Evolutionary conservation across 164 flowering plant genomes (phyloP).

Genomic region (Piper longum): DNA sequence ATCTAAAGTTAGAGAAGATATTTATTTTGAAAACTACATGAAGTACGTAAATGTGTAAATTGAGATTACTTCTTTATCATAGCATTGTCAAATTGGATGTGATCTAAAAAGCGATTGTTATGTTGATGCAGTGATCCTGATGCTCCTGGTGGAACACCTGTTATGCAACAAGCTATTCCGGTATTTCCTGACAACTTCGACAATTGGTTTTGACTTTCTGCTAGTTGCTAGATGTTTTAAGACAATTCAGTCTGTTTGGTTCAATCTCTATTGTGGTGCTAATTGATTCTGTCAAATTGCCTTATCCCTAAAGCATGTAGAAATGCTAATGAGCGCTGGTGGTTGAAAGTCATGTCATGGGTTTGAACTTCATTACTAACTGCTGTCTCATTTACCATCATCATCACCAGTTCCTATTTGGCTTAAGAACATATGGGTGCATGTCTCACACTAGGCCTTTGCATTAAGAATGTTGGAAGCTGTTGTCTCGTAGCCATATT

Average conservation of each 20-base stretch:
- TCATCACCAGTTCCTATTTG: too few species aligned
- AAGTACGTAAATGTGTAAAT: constrained; percentile 31
- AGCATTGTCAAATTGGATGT: neutral
- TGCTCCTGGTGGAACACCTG: constrained; percentile 96
- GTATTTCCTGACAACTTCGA: constrained; percentile 21
- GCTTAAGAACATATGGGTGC: too few species aligned
- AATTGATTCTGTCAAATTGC: too few species aligned
- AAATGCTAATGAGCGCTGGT: too few species aligned
- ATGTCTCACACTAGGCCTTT: too few species aligned
- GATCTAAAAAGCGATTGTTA: neutral
- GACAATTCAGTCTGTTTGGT: neutral
- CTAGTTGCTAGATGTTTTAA: neutral
- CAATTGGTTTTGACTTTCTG: neutral
- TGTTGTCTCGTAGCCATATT: too few species aligned
- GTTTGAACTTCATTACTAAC: too few species aligned
- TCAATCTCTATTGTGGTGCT: neutral
- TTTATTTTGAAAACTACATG: constrained; percentile 93
- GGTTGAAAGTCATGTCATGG: too few species aligned
- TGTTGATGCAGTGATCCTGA: constrained; percentile 59
- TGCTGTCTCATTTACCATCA: too few species aligned
- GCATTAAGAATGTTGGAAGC: too few species aligned
- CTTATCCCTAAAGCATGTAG: too few species aligned
- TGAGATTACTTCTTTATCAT: neutral
- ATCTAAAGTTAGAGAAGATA: constrained; percentile 85
- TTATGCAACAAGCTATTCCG: constrained; percentile 67